These are phyloP conservation scores for Colletotrichum truncatum DNA, from an alignment of 2,329 filamentous ascomycete species.

Conservation along the genomic window DNA sequence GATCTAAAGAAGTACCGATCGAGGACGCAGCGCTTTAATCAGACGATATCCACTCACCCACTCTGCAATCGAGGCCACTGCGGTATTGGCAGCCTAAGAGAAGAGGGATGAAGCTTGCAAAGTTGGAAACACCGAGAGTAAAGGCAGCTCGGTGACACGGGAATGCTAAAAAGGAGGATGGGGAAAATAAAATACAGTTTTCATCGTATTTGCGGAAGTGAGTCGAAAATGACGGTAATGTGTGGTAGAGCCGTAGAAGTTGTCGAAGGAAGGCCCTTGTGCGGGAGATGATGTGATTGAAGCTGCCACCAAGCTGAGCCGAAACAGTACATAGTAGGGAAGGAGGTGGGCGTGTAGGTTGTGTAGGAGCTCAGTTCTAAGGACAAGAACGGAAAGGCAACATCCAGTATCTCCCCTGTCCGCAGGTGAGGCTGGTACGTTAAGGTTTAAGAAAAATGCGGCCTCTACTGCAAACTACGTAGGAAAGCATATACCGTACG, in stretches of 20 bases:
- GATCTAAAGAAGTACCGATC: conserved; percentile 24
- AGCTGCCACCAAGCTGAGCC: neutral
- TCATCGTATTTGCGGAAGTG: neutral
- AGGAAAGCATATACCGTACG: too few species aligned
- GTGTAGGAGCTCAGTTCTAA: neutral
- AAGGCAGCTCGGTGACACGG: conserved; percentile 17
- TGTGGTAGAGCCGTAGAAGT: neutral
- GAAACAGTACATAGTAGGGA: neutral
- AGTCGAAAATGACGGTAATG: neutral
- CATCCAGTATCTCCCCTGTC: neutral
- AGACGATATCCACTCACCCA: conserved; percentile 28
- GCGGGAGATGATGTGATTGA: conserved; percentile 17
- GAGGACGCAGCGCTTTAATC: conserved; percentile 14
- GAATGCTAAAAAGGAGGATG: conserved; percentile 27
- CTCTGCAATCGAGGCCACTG: conserved; percentile 10
- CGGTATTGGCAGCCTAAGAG: neutral
- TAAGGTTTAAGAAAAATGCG: conserved; percentile 25
- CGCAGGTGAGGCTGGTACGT: too few species aligned
- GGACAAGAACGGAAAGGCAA: neutral
- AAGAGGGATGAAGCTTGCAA: conserved; percentile 18
- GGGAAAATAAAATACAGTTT: conserved; percentile 17
- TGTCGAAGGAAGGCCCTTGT: conserved; percentile 15
- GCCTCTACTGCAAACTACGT: neutral
- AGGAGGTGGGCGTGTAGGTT: neutral
- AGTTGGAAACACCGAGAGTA: neutral